phyloP scores from a whole-genome alignment of 805 yeast genomes.

The Millerago galiae region DNA sequence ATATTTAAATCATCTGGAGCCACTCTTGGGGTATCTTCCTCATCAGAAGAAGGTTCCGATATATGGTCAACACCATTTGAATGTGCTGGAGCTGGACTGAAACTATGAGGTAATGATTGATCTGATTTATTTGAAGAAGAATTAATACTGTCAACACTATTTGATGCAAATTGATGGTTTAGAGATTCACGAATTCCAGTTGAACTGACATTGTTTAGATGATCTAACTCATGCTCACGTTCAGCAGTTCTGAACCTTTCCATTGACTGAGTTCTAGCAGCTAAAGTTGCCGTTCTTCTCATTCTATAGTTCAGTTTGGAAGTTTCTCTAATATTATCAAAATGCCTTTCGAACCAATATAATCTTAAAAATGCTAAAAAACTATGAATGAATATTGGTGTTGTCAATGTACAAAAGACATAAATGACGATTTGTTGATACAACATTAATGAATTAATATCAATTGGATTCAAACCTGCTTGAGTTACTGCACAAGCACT shows the following conservation, averaged over 20 bases:
- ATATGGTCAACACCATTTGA: conserved; percentile 8
- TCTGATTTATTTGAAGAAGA: background rate
- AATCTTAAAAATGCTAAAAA: conserved; percentile 69
- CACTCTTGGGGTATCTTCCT: conserved; percentile 8
- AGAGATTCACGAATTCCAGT: too few species aligned
- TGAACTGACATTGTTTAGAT: too few species aligned
- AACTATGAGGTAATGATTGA: background rate
- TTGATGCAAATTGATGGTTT: too few species aligned
- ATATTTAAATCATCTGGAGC: conserved; percentile 8
- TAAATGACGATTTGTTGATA: conserved; percentile 81
- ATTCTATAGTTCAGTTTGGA: conserved; percentile 77
- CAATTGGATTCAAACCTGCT: conserved; percentile 83
- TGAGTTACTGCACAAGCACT: conserved; percentile 79
- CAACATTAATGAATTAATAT: conserved; percentile 52
- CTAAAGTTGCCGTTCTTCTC: conserved; percentile 73
- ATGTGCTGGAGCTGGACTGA: background rate
- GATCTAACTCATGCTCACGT: background rate
- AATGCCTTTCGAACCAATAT: conserved; percentile 83
- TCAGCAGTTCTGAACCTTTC: conserved; percentile 15
- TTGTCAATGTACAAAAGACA: conserved; percentile 56
- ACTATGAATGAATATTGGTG: conserved; percentile 87
- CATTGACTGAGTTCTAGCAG: conserved; percentile 39
- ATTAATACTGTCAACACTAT: too few species aligned
- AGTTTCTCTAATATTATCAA: conserved; percentile 70
- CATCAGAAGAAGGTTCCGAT: conserved; percentile 23